A percentile compares a stretch with the other conserved stretches of the same genome.
Evolutionary conservation across 2,329 filamentous ascomycete species (phyloP).

Genomic region (Pleomassaria siparia): DNA sequence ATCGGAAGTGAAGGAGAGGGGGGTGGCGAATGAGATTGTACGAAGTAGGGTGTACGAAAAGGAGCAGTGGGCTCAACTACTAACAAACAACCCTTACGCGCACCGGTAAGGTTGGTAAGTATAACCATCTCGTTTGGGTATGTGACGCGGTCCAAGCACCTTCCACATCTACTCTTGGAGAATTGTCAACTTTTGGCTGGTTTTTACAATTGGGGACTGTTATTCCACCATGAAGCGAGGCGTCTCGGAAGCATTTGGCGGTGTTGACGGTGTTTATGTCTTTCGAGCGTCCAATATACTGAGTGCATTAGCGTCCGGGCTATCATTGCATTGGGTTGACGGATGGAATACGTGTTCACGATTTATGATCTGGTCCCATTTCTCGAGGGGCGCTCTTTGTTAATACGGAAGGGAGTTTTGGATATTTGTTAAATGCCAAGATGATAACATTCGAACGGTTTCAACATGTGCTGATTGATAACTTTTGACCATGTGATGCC

Average conservation of each 20-base stretch:
- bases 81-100: constrained; percentile 28
- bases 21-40: no score
- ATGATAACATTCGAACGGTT: neutral
- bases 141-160: constrained; percentile 40
- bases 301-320: constrained; percentile 2
- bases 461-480: neutral
- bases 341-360: constrained; percentile 2
- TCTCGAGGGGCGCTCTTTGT: neutral
- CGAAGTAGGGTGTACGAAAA: constrained; percentile 5
- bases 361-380: constrained; percentile 4
- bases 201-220: constrained; percentile 5
- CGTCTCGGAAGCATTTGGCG: constrained; percentile 34
- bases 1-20: neutral
- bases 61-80: constrained; percentile 19
- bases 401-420: neutral
- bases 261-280: constrained; percentile 22
- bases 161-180: constrained; percentile 39
- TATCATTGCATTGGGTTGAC: constrained; percentile 2
- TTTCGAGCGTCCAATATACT: constrained; percentile 1
- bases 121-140: constrained; percentile 44
- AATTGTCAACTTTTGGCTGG: constrained; percentile 18
- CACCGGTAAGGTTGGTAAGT: constrained; percentile 48
- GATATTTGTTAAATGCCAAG: neutral
- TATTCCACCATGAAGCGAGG: constrained; percentile 21
- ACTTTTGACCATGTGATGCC: neutral